Percentiles rank a stretch among this genome's conserved stretches.
Evolutionary conservation across 2,329 filamentous ascomycete species (phyloP).

Genomic region (Fusarium tanahbumbuense): DNA sequence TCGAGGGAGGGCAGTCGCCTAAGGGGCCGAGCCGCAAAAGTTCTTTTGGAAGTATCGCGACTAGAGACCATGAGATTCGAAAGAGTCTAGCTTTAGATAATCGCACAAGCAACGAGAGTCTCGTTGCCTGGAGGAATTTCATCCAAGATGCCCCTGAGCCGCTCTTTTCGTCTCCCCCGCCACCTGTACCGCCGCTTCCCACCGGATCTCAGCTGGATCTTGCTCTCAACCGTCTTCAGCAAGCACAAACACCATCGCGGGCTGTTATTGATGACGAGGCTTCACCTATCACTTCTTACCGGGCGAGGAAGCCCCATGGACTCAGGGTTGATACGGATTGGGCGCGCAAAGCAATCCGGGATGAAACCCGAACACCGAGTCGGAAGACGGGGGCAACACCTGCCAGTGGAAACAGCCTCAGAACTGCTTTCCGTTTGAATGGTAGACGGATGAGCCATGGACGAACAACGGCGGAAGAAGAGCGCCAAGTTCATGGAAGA

Average conservation of each 20-base stretch:
- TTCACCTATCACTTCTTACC: slow-evolving; percentile 29
- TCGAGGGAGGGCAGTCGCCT: slow-evolving; percentile 7
- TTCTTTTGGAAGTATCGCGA: slow-evolving; percentile 22
- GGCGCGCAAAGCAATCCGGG: slow-evolving; percentile 38
- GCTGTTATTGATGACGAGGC: slow-evolving; percentile 4
- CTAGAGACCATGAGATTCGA: slow-evolving; percentile 21
- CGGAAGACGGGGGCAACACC: slow-evolving; percentile 13
- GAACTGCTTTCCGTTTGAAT: slow-evolving; percentile 36
- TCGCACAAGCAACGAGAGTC: slow-evolving; percentile 41
- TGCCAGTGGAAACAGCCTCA: slow-evolving; percentile 22
- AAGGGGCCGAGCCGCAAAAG: slow-evolving; percentile 19
- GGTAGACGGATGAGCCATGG: slow-evolving; percentile 20
- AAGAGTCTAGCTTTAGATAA: slow-evolving; percentile 2
- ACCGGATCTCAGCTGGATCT: slow-evolving; percentile 33
- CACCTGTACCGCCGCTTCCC: slow-evolving; percentile 46
- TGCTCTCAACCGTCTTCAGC: slow-evolving; percentile 18
- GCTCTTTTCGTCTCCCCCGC: slow-evolving; percentile 40
- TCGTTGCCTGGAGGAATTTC: slow-evolving; percentile 42
- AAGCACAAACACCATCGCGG: slow-evolving; percentile 8
- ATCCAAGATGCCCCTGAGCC: slow-evolving; percentile 41
- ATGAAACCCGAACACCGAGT: slow-evolving; percentile 32
- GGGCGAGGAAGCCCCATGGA: slow-evolving; percentile 43
- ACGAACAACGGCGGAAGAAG: slow-evolving; percentile 6
- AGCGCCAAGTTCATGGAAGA: slow-evolving; percentile 6
- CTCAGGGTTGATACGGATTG: slow-evolving; percentile 43